Conservation (phyloP, 176 grass and related monocot genomes). For the Coix lacrymajobi region DNA sequence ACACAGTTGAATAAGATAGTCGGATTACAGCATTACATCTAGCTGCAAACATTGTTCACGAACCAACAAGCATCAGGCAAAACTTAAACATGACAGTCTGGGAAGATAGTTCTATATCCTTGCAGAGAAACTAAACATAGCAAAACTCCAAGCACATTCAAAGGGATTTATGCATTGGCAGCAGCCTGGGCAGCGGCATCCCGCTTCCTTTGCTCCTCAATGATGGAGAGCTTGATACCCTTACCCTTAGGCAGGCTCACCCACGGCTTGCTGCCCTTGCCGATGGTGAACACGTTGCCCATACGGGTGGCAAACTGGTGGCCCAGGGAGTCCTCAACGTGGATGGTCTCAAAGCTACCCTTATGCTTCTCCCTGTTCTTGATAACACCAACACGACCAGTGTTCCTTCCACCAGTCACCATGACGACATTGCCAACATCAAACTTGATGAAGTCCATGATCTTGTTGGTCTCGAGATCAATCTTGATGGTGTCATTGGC, state of each 20-base stretch:
- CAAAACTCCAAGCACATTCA: not conserved
- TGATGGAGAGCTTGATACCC: slow-evolving; percentile 47
- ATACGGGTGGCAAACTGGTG: slow-evolving; percentile 48
- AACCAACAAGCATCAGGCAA: not conserved
- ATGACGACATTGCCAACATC: slow-evolving; percentile 48
- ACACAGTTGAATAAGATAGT: no score
- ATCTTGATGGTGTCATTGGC: slow-evolving; percentile 52
- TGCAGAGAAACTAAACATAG: not conserved
- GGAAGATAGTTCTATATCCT: not conserved
- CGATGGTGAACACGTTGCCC: slow-evolving; percentile 44
- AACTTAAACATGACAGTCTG: not conserved
- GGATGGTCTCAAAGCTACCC: slow-evolving; percentile 38
- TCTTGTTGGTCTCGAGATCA: slow-evolving; percentile 39
- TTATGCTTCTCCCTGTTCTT: slow-evolving; percentile 56
- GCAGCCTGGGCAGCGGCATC: not conserved
- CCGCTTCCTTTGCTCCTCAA: slow-evolving; percentile 45
- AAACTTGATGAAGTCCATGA: slow-evolving; percentile 50
- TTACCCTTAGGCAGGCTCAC: slow-evolving; percentile 51
- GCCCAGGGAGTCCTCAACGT: slow-evolving; percentile 28
- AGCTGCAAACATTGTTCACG: not conserved
- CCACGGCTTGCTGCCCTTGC: slow-evolving; percentile 48
- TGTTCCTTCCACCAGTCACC: slow-evolving; percentile 46
- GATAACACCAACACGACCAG: slow-evolving; percentile 49
- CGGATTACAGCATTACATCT: not conserved
- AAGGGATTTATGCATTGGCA: not conserved